A percentile compares a stretch with the other conserved stretches of the same genome.
Conservation (phyloP, 176 grass and related monocot species). For the Raddia guianensis region DNA sequence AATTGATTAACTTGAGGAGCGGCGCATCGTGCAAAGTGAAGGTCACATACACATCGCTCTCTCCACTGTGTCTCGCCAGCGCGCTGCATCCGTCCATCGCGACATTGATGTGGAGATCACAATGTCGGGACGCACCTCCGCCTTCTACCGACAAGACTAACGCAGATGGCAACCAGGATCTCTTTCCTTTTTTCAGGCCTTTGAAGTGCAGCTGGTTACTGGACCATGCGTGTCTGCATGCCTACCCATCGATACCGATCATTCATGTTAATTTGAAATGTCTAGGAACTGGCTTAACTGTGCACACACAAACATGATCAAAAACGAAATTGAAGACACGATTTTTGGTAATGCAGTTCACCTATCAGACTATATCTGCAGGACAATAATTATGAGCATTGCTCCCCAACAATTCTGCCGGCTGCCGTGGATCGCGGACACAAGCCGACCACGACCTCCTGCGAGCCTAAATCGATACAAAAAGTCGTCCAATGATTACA, state of each 20-base stretch:
- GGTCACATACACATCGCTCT: not conserved
- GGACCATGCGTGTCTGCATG: not conserved
- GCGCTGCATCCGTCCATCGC: not conserved
- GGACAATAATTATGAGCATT: too few relatives aligned
- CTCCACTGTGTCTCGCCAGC: not conserved
- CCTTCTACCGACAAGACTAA: constrained; percentile 14
- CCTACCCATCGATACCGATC: not conserved
- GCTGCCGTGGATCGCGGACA: too few relatives aligned
- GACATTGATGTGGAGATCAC: not conserved
- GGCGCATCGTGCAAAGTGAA: not conserved
- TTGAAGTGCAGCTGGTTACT: not conserved
- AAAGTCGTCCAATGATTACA: too few relatives aligned
- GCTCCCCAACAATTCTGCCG: too few relatives aligned
- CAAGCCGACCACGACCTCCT: too few relatives aligned
- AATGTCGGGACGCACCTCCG: constrained; percentile 5
- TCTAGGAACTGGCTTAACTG: not conserved
- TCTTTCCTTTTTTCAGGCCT: not conserved
- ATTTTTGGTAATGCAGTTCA: not conserved
- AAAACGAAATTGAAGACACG: too few relatives aligned
- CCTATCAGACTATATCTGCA: not conserved
- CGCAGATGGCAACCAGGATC: not conserved
- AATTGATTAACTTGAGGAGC: not conserved
- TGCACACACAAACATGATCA: too few relatives aligned
- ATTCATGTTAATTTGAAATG: not conserved
- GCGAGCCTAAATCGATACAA: too few relatives aligned